A percentile compares a stretch with the other conserved stretches of the same genome.
Conservation (phyloP, 2,329 filamentous ascomycete species). For the Apiospora koreana region DNA sequence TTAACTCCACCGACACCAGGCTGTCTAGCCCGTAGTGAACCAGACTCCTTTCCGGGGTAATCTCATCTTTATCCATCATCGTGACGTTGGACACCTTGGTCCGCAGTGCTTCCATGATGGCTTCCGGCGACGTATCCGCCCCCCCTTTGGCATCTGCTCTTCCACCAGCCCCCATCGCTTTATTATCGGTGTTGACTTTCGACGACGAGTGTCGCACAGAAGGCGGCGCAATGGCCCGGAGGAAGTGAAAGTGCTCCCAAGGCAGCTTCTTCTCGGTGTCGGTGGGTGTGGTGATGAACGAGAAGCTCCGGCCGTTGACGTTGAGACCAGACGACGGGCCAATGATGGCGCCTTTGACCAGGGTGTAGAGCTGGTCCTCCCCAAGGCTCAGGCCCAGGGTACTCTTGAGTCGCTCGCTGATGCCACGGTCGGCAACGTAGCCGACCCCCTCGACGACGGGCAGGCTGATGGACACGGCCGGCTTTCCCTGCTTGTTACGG, state of each 20-base stretch:
- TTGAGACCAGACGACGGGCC: neutral
- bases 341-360: constrained; percentile 1
- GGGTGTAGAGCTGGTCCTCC: neutral
- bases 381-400: constrained; percentile 1
- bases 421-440: constrained; percentile 3
- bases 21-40: constrained; percentile 9
- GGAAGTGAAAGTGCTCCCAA: neutral
- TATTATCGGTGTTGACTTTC: neutral
- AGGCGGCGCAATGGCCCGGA: neutral
- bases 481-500: neutral
- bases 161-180: neutral
- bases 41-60: neutral
- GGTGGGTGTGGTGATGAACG: neutral
- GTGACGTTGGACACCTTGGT: constrained; percentile 12
- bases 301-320: neutral
- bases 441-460: constrained; percentile 7
- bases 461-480: neutral
- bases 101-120: constrained; percentile 1
- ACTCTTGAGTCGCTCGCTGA: constrained; percentile 7
- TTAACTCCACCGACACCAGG: constrained; percentile 11
- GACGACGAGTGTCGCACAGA: neutral
- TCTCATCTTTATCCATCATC: constrained; percentile 10
- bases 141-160: neutral
- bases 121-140: neutral
- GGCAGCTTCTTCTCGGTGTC: neutral